Evolutionary conservation across 345 rosid species (phyloP), one percentile per base, ranked within the genome.

Genomic region (Xanthoceras sorbifolium): DNA sequence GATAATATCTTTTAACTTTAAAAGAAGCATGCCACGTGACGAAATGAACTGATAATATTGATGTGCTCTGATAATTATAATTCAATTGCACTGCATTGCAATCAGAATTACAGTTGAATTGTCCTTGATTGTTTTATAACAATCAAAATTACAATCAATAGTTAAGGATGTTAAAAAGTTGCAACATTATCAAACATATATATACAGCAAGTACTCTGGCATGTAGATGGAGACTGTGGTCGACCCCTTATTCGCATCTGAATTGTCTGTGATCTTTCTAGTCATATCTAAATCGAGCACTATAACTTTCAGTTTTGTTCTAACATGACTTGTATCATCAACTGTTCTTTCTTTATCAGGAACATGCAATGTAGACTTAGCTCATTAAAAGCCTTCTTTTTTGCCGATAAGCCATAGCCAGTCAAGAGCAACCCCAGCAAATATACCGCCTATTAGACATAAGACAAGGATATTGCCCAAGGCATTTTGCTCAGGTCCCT

Each of bases 401-500:
- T 85, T 87, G 15, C 95, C 94, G 31, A 95, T 88, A 72, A 95
- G 89, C 98, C 98, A 93, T 57, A 93, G 73, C 98, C 98, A 95
- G 55, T 87, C 99, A 54, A 92, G 87, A 59, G 92, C 64, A 64
- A 90, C 90, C 10, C 99, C 97, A 0, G 87, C 71, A 82, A 89
- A 90, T 79, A 92, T 74, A 18, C 95, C 98, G 4, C 82, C 93
- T 66, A 89, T 29, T 25, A 92, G 26, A 77, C 85, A 90, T 10
- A 91, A 61, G 67, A 93, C 95, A 34, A 92, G 93, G 76, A 93
- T 68, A 77, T 95, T 95, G 15, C 99, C 98, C 76, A 95, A 64
- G 0, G 98, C 99, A 78, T 96, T 96, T 73, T 91, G 92, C 84
- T 96, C 97, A 9, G 97, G 98, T 14, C 97, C 98, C 99, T 91